These are phyloP conservation scores for Xerocomellus intermedius DNA, from an alignment of 768 basidiomycete species.

Conservation along the genomic window DNA sequence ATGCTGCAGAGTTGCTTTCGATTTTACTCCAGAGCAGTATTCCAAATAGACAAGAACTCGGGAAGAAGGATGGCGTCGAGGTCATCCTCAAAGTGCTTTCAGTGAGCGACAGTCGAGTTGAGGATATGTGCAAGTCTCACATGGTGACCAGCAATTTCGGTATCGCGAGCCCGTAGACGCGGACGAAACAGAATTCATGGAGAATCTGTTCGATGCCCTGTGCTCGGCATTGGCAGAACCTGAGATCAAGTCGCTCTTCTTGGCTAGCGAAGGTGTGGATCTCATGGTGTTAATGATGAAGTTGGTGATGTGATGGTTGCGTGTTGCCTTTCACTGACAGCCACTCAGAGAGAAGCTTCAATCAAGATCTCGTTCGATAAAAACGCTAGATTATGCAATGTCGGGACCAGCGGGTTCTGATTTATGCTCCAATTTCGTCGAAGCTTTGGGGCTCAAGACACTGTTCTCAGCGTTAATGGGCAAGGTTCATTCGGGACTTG, in stretches of 20 bases:
- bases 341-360: slow-evolving; percentile 72
- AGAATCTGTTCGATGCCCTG: slow-evolving; percentile 88
- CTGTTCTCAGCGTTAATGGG: slow-evolving; percentile 93
- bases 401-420: slow-evolving; percentile 68
- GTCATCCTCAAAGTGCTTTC: slow-evolving; percentile 71
- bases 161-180: slow-evolving; percentile 78
- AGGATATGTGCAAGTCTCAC: slow-evolving; percentile 11
- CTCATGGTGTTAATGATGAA: slow-evolving; percentile 99
- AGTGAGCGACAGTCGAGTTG: slow-evolving; percentile 46
- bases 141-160: slow-evolving; percentile 70
- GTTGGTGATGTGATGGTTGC: slow-evolving; percentile 42
- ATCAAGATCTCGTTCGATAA: slow-evolving; percentile 81
- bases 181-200: slow-evolving; percentile 97
- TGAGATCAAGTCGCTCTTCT: slow-evolving; percentile 75
- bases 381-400: slow-evolving; percentile 88
- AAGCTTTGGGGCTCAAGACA: slow-evolving; percentile 83
- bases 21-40: slow-evolving; percentile 80
- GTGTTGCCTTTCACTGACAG: slow-evolving; percentile 1
- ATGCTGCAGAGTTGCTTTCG: slow-evolving; percentile 91
- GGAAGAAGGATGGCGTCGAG: slow-evolving; percentile 78
- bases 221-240: slow-evolving; percentile 84
- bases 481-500: slow-evolving; percentile 55
- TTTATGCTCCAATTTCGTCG: slow-evolving; percentile 83
- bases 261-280: slow-evolving; percentile 91
- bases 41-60: slow-evolving; percentile 66